Conservation (phyloP, 176 grass and related monocot species). For the Stipa capillata region DNA sequence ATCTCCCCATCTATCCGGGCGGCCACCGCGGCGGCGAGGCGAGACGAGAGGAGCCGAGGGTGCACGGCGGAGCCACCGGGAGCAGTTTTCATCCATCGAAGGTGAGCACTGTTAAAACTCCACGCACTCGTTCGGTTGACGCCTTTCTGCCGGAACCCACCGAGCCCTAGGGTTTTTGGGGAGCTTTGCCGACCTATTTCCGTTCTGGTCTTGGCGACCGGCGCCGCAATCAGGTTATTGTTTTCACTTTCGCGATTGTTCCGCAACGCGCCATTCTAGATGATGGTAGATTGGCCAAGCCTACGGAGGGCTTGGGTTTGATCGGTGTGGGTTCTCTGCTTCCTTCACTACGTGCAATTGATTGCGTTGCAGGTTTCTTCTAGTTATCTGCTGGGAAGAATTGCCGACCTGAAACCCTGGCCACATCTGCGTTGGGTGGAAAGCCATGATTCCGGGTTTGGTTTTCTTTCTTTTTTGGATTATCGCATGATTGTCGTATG, state of each 20-base stretch:
- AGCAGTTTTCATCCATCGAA: background rate
- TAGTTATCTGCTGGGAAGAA: too few relatives aligned
- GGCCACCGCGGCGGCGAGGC: background rate
- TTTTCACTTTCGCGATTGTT: background rate
- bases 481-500: background rate
- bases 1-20: background rate
- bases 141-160: background rate
- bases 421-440: background rate
- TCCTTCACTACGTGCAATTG: too few relatives aligned
- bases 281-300: background rate
- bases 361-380: too few relatives aligned
- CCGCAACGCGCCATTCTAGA: background rate
- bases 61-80: background rate
- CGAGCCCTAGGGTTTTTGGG: background rate
- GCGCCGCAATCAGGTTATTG: background rate
- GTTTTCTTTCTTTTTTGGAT: background rate
- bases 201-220: background rate
- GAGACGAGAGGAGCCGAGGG: background rate
- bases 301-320: background rate
- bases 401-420: background rate
- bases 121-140: background rate
- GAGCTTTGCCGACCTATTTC: background rate
- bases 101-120: background rate
- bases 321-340: background rate
- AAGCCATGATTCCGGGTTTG: background rate